phyloP scores from a whole-genome alignment of 768 basidiomycete species.

The Lentinula detonsa region DNA sequence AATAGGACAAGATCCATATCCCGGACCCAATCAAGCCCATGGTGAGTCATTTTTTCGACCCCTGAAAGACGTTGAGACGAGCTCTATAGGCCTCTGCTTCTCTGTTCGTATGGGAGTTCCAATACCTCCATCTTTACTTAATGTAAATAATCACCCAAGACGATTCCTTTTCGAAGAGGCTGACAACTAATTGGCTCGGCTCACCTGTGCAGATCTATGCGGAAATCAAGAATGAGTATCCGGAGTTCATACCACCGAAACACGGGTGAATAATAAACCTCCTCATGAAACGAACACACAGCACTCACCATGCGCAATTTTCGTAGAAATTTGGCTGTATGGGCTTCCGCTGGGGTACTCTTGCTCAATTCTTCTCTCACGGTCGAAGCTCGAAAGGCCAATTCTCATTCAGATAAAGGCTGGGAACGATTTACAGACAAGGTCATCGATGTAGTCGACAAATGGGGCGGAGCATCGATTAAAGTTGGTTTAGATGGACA shows the following conservation, averaged over 20 bases:
- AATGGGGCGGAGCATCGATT: conserved; percentile 70
- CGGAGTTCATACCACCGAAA: conserved; percentile 68
- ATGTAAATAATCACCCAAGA: conserved; percentile 38
- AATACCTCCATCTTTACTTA: conserved; percentile 77
- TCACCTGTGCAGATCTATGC: conserved; percentile 63
- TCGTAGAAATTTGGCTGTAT: conserved; percentile 60
- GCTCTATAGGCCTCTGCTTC: conserved; percentile 67
- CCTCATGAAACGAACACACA: neutral
- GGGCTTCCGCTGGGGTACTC: conserved; percentile 85
- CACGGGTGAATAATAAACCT: conserved; percentile 62
- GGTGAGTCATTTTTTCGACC: conserved; percentile 35
- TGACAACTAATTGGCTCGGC: conserved; percentile 4
- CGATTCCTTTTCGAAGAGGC: neutral
- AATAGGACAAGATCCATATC: conserved; percentile 88
- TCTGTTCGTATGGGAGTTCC: conserved; percentile 77
- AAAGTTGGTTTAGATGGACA: conserved; percentile 23
- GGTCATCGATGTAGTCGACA: conserved; percentile 72
- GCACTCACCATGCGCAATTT: conserved; percentile 3
- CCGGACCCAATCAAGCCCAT: conserved; percentile 76
- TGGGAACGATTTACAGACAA: conserved; percentile 89
- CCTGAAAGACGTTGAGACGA: neutral
- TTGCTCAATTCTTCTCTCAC: conserved; percentile 92
- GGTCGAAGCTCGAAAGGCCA: conserved; percentile 68
- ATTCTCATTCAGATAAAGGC: conserved; percentile 79
- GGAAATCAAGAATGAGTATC: conserved; percentile 80